These are phyloP conservation scores for Neurospora hispaniola DNA, from an alignment of 495 filamentous ascomycete genomes.

Conservation along the genomic window DNA sequence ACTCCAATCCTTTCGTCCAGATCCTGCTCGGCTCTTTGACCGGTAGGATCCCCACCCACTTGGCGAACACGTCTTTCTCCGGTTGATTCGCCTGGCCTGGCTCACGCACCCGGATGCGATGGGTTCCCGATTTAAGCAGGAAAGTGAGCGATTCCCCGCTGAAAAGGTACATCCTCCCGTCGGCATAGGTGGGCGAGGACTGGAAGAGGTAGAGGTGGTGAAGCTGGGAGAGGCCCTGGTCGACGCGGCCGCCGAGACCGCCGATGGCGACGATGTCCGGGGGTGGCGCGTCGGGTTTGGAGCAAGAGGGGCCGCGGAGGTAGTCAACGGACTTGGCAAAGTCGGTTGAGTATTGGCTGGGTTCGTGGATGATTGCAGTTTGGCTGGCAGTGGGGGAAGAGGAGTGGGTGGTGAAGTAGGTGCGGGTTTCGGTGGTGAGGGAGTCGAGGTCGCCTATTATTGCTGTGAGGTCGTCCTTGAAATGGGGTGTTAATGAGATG, in stretches of 20 bases:
- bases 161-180: slow-evolving; percentile 54
- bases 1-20: slow-evolving; percentile 70
- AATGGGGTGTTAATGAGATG: slow-evolving; percentile 14
- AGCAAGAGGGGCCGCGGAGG: slow-evolving; percentile 17
- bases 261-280: slow-evolving; percentile 60
- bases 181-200: slow-evolving; percentile 29
- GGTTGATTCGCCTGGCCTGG: background rate
- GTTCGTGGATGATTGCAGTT: slow-evolving; percentile 47
- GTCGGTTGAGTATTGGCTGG: slow-evolving; percentile 76
- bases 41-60: slow-evolving; percentile 78
- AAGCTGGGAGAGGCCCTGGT: slow-evolving; percentile 82
- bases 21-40: slow-evolving; percentile 62
- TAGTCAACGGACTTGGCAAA: slow-evolving; percentile 51
- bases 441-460: slow-evolving; percentile 92
- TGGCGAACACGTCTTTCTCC: slow-evolving; percentile 33
- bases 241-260: slow-evolving; percentile 77
- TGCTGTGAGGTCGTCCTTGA: slow-evolving; percentile 45
- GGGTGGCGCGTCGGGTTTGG: slow-evolving; percentile 9
- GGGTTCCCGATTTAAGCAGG: slow-evolving; percentile 56
- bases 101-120: slow-evolving; percentile 55
- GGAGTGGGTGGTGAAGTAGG: slow-evolving; percentile 51
- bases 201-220: slow-evolving; percentile 64
- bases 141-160: slow-evolving; percentile 73
- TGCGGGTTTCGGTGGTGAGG: slow-evolving; percentile 42
- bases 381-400: slow-evolving; percentile 24